Conservation (phyloP, 2,329 filamentous ascomycete genomes). For the Elsinoe fawcettii region DNA sequence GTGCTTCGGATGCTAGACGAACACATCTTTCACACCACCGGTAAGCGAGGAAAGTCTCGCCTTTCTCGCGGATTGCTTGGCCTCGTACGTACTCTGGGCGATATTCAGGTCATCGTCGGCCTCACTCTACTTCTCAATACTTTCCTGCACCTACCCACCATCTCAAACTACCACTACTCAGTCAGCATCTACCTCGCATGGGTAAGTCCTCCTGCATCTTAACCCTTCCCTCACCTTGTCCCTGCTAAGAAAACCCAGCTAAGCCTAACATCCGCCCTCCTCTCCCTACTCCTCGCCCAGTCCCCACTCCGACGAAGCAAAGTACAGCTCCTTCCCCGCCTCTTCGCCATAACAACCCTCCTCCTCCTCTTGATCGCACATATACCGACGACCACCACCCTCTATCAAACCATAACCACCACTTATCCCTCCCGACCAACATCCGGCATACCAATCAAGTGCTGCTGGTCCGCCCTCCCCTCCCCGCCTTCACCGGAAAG, state of each 20-base stretch:
- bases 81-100: neutral
- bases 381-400: neutral
- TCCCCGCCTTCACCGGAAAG: neutral
- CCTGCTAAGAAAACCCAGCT: neutral
- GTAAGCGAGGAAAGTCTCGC: neutral
- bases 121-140: neutral
- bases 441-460: neutral
- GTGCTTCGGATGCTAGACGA: neutral
- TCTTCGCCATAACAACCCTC: neutral
- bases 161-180: neutral
- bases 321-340: neutral
- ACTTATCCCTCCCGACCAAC: neutral
- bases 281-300: neutral
- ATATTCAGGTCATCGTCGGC: neutral
- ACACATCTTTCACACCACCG: neutral
- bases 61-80: neutral
- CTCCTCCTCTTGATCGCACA: neutral
- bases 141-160: neutral
- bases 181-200: neutral
- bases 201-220: neutral
- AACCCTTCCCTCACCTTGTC: neutral
- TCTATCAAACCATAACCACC: neutral
- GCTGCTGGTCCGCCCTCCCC: neutral
- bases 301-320: neutral
- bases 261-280: neutral